Evolutionary conservation across 805 yeast genomes (phyloP).

Genomic region (Pichia kluyveri): DNA sequence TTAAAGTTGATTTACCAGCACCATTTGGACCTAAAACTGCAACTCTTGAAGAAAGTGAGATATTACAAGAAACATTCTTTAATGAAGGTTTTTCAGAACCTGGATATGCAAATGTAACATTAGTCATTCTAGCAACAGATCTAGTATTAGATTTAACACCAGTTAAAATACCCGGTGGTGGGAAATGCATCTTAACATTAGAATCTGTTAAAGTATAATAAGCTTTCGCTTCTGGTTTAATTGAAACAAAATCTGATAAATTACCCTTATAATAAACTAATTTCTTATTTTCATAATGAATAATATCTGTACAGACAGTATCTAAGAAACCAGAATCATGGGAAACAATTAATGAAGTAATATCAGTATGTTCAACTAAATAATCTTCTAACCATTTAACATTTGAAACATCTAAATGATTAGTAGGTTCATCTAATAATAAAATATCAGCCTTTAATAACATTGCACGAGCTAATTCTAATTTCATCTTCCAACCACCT

Average conservation of each 20-base stretch:
- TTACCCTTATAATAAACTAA: slow-evolving; percentile 95
- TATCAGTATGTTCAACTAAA: slow-evolving; percentile 68
- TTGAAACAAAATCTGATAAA: slow-evolving; percentile 82
- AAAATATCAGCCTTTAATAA: slow-evolving; percentile 93
- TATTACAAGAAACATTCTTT: slow-evolving; percentile 72
- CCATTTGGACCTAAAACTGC: slow-evolving; percentile 97
- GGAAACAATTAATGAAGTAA: slow-evolving; percentile 91
- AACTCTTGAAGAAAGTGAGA: slow-evolving; percentile 91
- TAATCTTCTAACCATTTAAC: slow-evolving; percentile 94
- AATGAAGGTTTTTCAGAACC: slow-evolving; percentile 82
- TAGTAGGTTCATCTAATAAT: slow-evolving; percentile 95
- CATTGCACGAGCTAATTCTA: slow-evolving; percentile 98
- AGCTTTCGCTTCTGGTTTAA: slow-evolving; percentile 92
- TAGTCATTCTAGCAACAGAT: slow-evolving; percentile 64
- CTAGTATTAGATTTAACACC: slow-evolving; percentile 94
- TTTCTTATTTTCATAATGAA: slow-evolving; percentile 92
- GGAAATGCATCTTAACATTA: slow-evolving; percentile 94
- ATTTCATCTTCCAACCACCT: slow-evolving; percentile 99
- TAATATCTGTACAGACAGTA: slow-evolving; percentile 91
- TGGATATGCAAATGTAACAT: slow-evolving; percentile 85
- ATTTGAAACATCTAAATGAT: slow-evolving; percentile 90
- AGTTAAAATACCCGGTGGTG: slow-evolving; percentile 95
- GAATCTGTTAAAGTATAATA: slow-evolving; percentile 91
- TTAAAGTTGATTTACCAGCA: slow-evolving; percentile 96
- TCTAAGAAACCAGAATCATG: slow-evolving; percentile 97